Evolutionary conservation across 305 asterid species (phyloP).

Genomic region (Caryopteris hybrid): DNA sequence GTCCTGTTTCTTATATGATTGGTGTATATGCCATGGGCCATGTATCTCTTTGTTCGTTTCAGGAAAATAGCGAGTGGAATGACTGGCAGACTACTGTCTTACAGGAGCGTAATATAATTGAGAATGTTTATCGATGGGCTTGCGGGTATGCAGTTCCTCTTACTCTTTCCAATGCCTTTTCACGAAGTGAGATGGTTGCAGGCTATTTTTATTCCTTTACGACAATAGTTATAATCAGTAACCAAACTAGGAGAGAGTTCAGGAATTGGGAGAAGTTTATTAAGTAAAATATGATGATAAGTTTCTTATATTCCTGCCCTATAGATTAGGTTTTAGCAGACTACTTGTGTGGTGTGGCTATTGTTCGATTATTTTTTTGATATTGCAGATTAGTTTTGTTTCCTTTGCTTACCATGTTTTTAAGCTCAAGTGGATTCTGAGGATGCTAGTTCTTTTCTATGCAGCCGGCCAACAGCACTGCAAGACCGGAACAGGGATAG

Average conservation of each 20-base stretch:
- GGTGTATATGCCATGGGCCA: not conserved
- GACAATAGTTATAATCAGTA: not conserved
- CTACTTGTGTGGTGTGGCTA: not conserved
- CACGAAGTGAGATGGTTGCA: not conserved
- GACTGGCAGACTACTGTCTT: conserved; percentile 79
- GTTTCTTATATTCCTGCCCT: not conserved
- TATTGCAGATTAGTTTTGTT: not conserved
- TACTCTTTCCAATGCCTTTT: conserved; percentile 6
- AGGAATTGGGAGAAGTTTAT: not conserved
- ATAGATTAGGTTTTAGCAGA: not conserved
- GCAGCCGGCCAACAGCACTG: conserved; percentile 94
- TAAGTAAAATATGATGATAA: not conserved
- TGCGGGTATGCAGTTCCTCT: conserved; percentile 73
- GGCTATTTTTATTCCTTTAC: not conserved
- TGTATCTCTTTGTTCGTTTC: conserved; percentile 20
- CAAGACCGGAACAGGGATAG: conserved; percentile 91
- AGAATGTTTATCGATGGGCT: conserved; percentile 89
- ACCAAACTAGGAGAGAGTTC: conserved; percentile 1
- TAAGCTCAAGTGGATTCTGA: conserved; percentile 10
- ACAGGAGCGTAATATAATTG: conserved; percentile 79
- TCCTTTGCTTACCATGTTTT: not conserved
- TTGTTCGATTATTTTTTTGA: not conserved
- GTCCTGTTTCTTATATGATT: not conserved
- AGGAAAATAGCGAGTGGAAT: conserved; percentile 78
- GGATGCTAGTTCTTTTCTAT: conserved; percentile 12